Base-by-base conservation (phyloP, 306 rosid species). In the Lagenaria siceraria region DNA sequence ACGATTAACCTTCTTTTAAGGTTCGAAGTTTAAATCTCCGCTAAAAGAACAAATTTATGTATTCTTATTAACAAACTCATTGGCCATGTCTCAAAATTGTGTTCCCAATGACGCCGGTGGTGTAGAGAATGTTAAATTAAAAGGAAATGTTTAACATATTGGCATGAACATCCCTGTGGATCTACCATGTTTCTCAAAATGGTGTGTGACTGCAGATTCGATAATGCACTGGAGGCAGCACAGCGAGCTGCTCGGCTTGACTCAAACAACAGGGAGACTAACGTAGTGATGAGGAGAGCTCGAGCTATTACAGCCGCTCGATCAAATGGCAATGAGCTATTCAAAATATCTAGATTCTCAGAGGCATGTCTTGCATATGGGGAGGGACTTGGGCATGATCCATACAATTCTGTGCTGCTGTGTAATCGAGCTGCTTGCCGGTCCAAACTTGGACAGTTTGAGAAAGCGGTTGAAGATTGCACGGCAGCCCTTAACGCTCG, bases 391-490 rank as follows among this genome's bases (percentile, higher is more conserved):
- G 92, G 90, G 65, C 82, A 86, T 52, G 96, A 91, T 38, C 89
- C 93, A 2, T 77, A 76, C 76, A 94, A 90, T 81, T 81, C 96
- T 0, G 84, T 94, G 58, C 81, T 94, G 85, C 27, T 94, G 36
- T 91, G 96, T 80, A 94, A 94, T 77, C 81, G 97, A 24, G 98
- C 94, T 7, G 90, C 98, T 22, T 91, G 96, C 63, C 79, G 87
- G 70, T 84, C 89, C 52, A 94, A 90, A 76, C 89, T 90, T 31
- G 89, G 93, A 29, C 94, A 85, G 58, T 78, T 84, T 6, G 89
- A 90, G 21, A 86, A 78, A 83, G 96, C 98, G 5, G 48, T 85
- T 27, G 92, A 94, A 38, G 97, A 94, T 79, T 94, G 98, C 81
- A 83, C 35, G 15, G 77, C 81, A 59, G 91, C 98, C 17, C 89